phyloP scores from a whole-genome alignment of 2,329 filamentous ascomycete genomes.

The Botrytis galanthina region DNA sequence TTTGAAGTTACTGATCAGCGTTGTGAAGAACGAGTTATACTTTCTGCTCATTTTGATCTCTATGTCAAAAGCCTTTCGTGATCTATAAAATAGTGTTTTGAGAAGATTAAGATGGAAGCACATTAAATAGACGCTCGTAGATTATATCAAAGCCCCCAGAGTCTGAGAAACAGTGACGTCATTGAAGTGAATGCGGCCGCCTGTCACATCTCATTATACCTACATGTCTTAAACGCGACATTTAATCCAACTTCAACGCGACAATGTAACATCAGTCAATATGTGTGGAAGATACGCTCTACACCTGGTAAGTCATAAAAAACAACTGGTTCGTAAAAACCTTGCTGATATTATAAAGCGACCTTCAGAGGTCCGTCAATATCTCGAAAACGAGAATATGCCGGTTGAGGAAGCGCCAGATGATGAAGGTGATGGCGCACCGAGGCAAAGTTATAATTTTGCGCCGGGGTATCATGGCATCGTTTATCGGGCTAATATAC shows the following conservation, averaged over 20 bases:
- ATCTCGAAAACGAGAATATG: slow-evolving; percentile 73
- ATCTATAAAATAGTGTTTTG: neutral
- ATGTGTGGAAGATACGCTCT: slow-evolving; percentile 40
- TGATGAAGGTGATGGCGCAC: slow-evolving; percentile 58
- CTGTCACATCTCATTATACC: neutral
- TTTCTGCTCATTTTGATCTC: neutral
- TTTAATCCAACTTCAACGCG: slow-evolving; percentile 3
- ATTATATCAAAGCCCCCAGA: neutral
- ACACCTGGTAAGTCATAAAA: slow-evolving; percentile 30
- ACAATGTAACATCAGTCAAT: slow-evolving; percentile 14
- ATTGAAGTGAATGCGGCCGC: neutral
- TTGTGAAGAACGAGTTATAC: neutral
- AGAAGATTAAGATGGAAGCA: neutral
- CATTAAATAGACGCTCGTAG: neutral
- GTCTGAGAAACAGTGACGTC: neutral
- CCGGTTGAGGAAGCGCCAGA: slow-evolving; percentile 67
- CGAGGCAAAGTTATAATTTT: slow-evolving; percentile 85
- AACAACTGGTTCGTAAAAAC: neutral
- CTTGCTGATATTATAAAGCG: slow-evolving; percentile 51
- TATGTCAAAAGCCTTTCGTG: neutral
- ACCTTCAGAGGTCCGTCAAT: slow-evolving; percentile 70
- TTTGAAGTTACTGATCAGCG: neutral
- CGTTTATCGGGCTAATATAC: slow-evolving; percentile 76
- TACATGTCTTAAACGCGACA: neutral
- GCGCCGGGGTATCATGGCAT: slow-evolving; percentile 82